These are phyloP conservation scores for Pachyrhizus erosus DNA, from an alignment of 306 rosid genomes.

Conservation along the genomic window DNA sequence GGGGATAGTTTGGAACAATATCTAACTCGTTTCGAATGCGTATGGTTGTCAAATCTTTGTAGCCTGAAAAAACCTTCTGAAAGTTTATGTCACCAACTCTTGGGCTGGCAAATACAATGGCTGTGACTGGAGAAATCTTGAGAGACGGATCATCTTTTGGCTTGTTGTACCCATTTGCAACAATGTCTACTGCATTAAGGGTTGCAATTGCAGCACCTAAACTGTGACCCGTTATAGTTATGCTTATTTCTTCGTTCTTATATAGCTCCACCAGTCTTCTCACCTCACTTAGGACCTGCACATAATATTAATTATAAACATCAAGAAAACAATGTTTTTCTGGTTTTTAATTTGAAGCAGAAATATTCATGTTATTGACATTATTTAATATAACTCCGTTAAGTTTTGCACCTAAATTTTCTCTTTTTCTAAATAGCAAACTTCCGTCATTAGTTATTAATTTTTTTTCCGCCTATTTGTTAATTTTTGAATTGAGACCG, in stretches of 20 bases:
- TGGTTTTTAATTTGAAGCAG: background rate
- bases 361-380: background rate
- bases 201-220: slow-evolving; percentile 90
- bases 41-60: slow-evolving; percentile 52
- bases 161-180: slow-evolving; percentile 60
- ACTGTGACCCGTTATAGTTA: slow-evolving; percentile 82
- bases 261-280: slow-evolving; percentile 67
- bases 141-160: slow-evolving; percentile 42
- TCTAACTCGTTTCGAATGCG: slow-evolving; percentile 69
- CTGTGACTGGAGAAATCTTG: slow-evolving; percentile 63
- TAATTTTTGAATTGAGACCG: background rate
- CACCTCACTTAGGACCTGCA: slow-evolving; percentile 73
- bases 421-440: background rate
- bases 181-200: slow-evolving; percentile 77
- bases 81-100: slow-evolving; percentile 74
- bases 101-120: slow-evolving; percentile 74
- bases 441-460: background rate
- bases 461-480: background rate
- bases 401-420: background rate
- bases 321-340: background rate
- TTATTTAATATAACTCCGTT: background rate
- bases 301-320: background rate
- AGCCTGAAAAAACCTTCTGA: slow-evolving; percentile 47
- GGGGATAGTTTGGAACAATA: slow-evolving; percentile 80
- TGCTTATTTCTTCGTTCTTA: slow-evolving; percentile 83